These are phyloP conservation scores for Sarocladium oryzae DNA, from an alignment of 2,329 filamentous ascomycete genomes.

Conservation along the genomic window DNA sequence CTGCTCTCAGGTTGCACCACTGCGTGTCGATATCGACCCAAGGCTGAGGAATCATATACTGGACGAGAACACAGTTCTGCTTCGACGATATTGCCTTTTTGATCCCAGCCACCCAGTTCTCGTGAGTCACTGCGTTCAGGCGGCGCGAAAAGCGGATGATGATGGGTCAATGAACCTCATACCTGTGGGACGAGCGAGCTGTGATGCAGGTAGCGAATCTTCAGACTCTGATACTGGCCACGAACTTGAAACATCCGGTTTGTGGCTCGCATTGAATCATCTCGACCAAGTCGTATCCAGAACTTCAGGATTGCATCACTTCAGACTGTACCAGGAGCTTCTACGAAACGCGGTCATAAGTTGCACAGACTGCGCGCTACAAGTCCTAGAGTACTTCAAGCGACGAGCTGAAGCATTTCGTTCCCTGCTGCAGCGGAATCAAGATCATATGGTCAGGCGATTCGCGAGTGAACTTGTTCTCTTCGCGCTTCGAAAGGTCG, in stretches of 20 bases:
- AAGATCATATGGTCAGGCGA: constrained; percentile 48
- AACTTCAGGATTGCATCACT: constrained; percentile 60
- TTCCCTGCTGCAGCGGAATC: constrained; percentile 57
- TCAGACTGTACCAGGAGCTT: constrained; percentile 47
- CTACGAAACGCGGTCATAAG: constrained; percentile 39
- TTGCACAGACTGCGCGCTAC: constrained; percentile 47
- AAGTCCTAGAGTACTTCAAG: constrained; percentile 56
- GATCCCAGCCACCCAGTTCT: constrained; percentile 67
- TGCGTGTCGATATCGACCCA: constrained; percentile 38
- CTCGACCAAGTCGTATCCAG: constrained; percentile 71
- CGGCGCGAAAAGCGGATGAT: not conserved
- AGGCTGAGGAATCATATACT: constrained; percentile 54
- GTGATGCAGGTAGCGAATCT: not conserved
- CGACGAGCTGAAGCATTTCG: constrained; percentile 51
- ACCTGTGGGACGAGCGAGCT: not conserved
- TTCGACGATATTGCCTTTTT: constrained; percentile 73
- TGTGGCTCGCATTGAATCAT: constrained; percentile 55
- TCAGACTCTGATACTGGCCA: constrained; percentile 12
- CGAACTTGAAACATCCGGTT: constrained; percentile 38
- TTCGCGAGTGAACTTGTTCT: constrained; percentile 47
- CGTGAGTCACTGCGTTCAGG: constrained; percentile 28
- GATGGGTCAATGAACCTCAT: not conserved
- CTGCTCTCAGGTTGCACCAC: constrained; percentile 20
- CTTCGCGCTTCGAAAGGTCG: constrained; percentile 45
- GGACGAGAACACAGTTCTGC: constrained; percentile 63